These are phyloP conservation scores for Pichia deserticola DNA, from an alignment of 805 yeast species.

Conservation along the genomic window DNA sequence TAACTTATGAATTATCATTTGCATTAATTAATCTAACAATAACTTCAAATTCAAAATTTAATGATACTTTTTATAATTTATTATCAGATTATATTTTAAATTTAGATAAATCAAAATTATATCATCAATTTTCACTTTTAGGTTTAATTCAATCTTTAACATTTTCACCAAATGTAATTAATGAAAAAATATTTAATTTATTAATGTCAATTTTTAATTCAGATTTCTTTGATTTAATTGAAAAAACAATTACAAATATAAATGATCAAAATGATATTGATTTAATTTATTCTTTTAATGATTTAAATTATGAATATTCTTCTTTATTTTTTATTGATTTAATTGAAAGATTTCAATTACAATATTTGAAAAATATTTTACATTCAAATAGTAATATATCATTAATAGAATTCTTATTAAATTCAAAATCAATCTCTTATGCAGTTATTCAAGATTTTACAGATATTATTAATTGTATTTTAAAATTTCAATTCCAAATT, in stretches of 20 bases:
- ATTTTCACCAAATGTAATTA: slow-evolving; percentile 17
- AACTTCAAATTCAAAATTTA: slow-evolving; percentile 13
- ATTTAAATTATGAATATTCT: slow-evolving; percentile 25
- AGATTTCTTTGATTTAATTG: slow-evolving; percentile 23
- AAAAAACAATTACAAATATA: slow-evolving; percentile 13
- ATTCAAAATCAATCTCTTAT: slow-evolving; percentile 7
- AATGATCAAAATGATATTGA: slow-evolving; percentile 17
- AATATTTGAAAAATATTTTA: slow-evolving; percentile 16
- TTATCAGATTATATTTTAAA: slow-evolving; percentile 9
- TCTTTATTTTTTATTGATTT: slow-evolving; percentile 23
- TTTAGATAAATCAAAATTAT: slow-evolving; percentile 1
- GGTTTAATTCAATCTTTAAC: slow-evolving; percentile 26
- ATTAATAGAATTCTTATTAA: slow-evolving; percentile 15
- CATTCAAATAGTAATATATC: slow-evolving; percentile 9
- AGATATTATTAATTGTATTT: slow-evolving; percentile 12
- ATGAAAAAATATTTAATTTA: slow-evolving; percentile 14
- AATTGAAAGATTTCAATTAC: slow-evolving; percentile 19
- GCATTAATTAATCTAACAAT: slow-evolving; percentile 26
- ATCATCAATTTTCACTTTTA: slow-evolving; percentile 21
- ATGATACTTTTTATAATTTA: slow-evolving; percentile 4
- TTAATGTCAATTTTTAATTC: slow-evolving; percentile 21
- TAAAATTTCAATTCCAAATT: slow-evolving; percentile 14
- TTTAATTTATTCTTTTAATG: slow-evolving; percentile 24
- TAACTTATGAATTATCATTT: slow-evolving; percentile 29
- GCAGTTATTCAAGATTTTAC: slow-evolving; percentile 9